Evolutionary conservation across 805 yeast genomes (phyloP), one percentile per base, ranked within the genome.

Genomic region (Candida andamanensis): DNA sequence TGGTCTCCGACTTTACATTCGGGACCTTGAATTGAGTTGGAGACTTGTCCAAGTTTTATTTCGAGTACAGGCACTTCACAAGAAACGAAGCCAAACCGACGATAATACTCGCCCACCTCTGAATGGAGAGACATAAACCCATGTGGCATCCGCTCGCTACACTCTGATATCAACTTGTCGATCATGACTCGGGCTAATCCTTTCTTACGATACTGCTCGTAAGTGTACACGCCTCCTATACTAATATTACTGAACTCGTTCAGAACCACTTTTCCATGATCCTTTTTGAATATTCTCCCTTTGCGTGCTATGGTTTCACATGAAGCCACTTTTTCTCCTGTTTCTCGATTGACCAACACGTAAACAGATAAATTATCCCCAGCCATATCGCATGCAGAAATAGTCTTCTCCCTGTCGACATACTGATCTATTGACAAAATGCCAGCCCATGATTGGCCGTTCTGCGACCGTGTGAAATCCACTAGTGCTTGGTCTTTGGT

Each of bases 31-130:
- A n/a, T n/a, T n/a, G n/a, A n/a, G n/a, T n/a, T n/a, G n/a, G n/a
- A n/a, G n/a, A n/a, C n/a, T n/a, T n/a, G n/a, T n/a, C n/a, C n/a
- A n/a, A n/a, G n/a, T n/a, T n/a, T n/a, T n/a, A n/a, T 8, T 19
- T 8, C 17, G 56, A 36, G 32, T 63, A 42, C 4, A n/a, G 60
- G 63, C n/a, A 66, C 62, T 14, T 45, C 53, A 28, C 51, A 49
- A 3, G 69, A 62, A 26, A 49, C 50, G 45, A 64, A 66, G 11
- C 71, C 72, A 32, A 46, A 45, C 15, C 50, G 50, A 29, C 48
- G 33, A 39, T 66, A 66, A 46, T 61, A 66, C 32, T 66, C 70
- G 8, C 70, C 70, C 7, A 66, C 54, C 39, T 66, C 72, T 2
- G 69, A 61, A 42, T 65, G 64, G 34, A 66, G 51, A 37, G 59